phyloP scores from a whole-genome alignment of 345 rosid genomes.

The Dovyalis caffra region DNA sequence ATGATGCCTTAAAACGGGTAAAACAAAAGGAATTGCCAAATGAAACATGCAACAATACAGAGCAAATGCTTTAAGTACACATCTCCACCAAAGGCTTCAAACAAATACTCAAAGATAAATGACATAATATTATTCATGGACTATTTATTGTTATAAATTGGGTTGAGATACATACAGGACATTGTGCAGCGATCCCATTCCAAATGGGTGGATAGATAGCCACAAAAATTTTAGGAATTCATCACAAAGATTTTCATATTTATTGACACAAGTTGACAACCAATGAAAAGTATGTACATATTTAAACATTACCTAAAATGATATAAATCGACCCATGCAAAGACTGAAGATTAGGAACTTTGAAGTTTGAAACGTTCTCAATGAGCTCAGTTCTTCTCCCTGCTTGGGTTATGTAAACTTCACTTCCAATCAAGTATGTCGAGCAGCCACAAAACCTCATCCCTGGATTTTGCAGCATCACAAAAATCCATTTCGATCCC shows the following conservation, averaged over 20 bases:
- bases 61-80: not conserved
- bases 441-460: slow-evolving; percentile 88
- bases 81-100: not conserved
- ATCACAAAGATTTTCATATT: not conserved
- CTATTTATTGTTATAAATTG: not conserved
- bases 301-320: not conserved
- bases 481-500: slow-evolving; percentile 89
- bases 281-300: not conserved
- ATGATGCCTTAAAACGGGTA: not conserved
- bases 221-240: not conserved
- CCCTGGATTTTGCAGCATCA: slow-evolving; percentile 74
- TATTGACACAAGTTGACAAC: not conserved
- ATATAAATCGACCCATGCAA: not conserved
- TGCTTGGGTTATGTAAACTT: slow-evolving; percentile 13
- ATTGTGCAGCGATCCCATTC: not conserved
- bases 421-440: slow-evolving; percentile 97
- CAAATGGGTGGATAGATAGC: not conserved
- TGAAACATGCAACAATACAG: not conserved
- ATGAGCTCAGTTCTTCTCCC: not conserved
- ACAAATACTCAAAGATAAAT: not conserved
- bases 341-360: not conserved
- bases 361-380: not conserved
- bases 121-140: not conserved
- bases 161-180: not conserved
- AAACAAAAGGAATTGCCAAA: not conserved